Evolutionary conservation across 768 basidiomycete genomes (phyloP).

Genomic region (Lactarius sanguifluus): DNA sequence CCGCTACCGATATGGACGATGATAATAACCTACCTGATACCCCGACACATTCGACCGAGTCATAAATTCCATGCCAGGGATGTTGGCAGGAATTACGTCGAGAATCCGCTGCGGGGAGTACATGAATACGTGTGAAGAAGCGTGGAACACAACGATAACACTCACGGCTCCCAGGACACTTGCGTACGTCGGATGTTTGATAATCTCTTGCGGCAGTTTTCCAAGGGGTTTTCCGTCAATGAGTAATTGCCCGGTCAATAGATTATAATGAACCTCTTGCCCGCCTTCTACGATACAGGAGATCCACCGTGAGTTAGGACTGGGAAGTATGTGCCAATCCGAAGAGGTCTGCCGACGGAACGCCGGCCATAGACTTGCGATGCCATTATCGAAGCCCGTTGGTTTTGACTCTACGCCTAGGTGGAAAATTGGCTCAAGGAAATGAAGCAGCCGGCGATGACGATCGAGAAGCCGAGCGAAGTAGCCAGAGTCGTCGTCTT

Average conservation of each 20-base stretch:
- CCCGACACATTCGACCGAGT: conserved; percentile 5
- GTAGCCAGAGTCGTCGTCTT: not conserved
- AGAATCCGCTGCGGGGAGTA: conserved; percentile 1
- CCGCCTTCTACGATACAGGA: not conserved
- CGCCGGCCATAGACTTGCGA: conserved; percentile 4
- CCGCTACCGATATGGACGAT: not conserved
- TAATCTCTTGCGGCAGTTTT: conserved; percentile 2
- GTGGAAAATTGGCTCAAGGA: not conserved
- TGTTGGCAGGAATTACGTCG: conserved; percentile 8
- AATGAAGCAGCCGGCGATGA: conserved; percentile 5
- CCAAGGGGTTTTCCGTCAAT: conserved; percentile 8
- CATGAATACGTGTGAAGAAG: not conserved
- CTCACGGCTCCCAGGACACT: conserved; percentile 11
- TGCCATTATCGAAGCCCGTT: not conserved
- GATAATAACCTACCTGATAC: not conserved
- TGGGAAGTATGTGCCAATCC: conserved; percentile 7
- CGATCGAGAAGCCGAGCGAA: conserved; percentile 1
- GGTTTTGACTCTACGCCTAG: no score
- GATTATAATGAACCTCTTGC: conserved; percentile 11
- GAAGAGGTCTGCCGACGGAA: conserved; percentile 9
- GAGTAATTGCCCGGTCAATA: conserved; percentile 7
- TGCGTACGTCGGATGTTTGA: conserved; percentile 3
- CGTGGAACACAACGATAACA: not conserved
- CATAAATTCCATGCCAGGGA: conserved; percentile 13
- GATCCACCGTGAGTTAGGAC: conserved; percentile 18